Evolutionary conservation across 1,284 basidiomycete species (phyloP).

Genomic region (Cryptococcus sp.): DNA sequence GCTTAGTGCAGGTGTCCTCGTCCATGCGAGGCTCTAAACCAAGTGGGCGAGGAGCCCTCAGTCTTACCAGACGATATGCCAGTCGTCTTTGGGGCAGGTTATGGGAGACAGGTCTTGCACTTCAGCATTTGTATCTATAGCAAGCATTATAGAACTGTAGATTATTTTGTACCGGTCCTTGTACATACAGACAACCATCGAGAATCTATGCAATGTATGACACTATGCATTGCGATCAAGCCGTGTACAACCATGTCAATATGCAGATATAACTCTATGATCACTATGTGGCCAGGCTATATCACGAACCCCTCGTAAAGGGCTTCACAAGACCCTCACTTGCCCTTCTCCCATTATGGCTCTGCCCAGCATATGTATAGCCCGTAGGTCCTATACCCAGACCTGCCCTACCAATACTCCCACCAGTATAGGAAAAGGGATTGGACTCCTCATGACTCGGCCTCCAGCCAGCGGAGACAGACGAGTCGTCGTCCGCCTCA

Average conservation of each 20-base stretch:
- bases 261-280: too few species aligned
- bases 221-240: too few species aligned
- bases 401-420: conserved; percentile 13
- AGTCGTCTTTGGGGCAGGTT: too few species aligned
- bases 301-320: background rate
- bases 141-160: too few species aligned
- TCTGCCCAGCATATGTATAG: background rate
- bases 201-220: too few species aligned
- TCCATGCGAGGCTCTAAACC: background rate
- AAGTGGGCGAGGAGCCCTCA: background rate
- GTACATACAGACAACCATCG: too few species aligned
- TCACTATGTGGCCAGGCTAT: too few species aligned
- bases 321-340: conserved; percentile 16
- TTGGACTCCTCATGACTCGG: background rate
- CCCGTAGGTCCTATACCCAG: background rate
- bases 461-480: background rate
- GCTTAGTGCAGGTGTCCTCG: background rate
- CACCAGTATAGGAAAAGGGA: background rate
- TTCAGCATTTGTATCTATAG: too few species aligned
- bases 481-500: conserved; percentile 4
- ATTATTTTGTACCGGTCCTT: too few species aligned
- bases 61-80: too few species aligned
- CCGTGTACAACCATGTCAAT: too few species aligned
- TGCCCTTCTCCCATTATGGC: conserved; percentile 13
- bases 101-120: too few species aligned